These are phyloP conservation scores for Liquidambar formosana DNA, from an alignment of 164 flowering plant genomes.

Conservation along the genomic window DNA sequence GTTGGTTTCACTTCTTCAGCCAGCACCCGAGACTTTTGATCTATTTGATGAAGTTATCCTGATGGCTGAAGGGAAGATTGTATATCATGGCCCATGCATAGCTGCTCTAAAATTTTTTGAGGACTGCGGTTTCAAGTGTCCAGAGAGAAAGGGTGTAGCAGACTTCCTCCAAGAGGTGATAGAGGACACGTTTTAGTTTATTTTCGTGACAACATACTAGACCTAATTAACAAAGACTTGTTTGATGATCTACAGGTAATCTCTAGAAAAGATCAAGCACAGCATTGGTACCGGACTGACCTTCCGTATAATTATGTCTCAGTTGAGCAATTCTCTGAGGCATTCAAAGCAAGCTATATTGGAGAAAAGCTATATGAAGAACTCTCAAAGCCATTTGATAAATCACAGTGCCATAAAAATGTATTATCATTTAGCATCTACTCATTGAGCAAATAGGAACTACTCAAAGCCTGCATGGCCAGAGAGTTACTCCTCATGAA, in stretches of 20 bases:
- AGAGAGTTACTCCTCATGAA: slow-evolving; percentile 57
- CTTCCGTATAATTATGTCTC: slow-evolving; percentile 45
- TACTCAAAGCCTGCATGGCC: slow-evolving; percentile 51
- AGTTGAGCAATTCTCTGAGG: slow-evolving; percentile 35
- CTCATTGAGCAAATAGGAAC: slow-evolving; percentile 45
- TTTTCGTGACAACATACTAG: neutral
- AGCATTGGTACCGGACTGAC: slow-evolving; percentile 44
- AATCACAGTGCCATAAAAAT: slow-evolving; percentile 26
- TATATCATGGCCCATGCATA: slow-evolving; percentile 66
- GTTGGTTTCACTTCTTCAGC: slow-evolving; percentile 66
- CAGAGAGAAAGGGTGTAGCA: slow-evolving; percentile 66
- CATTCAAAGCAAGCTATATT: slow-evolving; percentile 29
- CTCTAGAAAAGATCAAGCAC: slow-evolving; percentile 63
- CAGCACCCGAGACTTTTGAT: slow-evolving; percentile 71
- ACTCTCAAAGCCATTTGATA: slow-evolving; percentile 38
- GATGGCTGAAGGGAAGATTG: slow-evolving; percentile 67
- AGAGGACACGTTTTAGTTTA: neutral
- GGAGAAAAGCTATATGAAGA: slow-evolving; percentile 41
- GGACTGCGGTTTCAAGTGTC: slow-evolving; percentile 65
- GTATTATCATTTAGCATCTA: slow-evolving; percentile 37
- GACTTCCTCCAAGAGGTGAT: slow-evolving; percentile 72
- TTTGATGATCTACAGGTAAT: slow-evolving; percentile 38
- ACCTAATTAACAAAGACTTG: neutral
- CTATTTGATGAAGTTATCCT: slow-evolving; percentile 76
- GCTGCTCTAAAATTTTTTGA: slow-evolving; percentile 45